Base-by-base conservation (phyloP, 768 basidiomycete genomes). In the Cystobasidium onofrii region DNA sequence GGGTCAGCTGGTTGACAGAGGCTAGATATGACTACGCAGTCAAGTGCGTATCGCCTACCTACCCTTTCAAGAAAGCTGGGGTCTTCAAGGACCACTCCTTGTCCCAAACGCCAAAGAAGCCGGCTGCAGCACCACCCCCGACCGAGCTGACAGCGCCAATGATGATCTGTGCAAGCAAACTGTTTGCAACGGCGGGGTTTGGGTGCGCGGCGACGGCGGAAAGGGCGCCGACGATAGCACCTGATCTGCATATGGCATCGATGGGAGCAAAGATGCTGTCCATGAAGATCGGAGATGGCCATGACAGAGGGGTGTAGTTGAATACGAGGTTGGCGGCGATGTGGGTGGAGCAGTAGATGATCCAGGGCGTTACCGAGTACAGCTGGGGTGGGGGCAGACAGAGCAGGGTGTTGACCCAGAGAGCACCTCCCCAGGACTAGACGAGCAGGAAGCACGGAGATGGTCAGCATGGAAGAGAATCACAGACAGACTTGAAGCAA, bases 391-490 rank as follows among this genome's bases (percentile, higher is more conserved):
- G 73, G 2, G 73, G 63, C 31, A 66, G 73, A 36, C 65, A 66
- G 7, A 74, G 73, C 41, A 74, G 64, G 20, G 50, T 36, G 46
- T 74, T 64, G 25, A 50, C 65, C 50, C 73, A 66, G 43, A 74
- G 61, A 12, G 70, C 73, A n/a, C 73, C 73, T 34, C 73, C 73
- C 73, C 73, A 74, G 15, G 66, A 39, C 73, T 74, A n/a, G n/a
- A 17, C 15, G 63, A 64, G 43, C n/a, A n/a, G n/a, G n/a, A n/a
- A n/a, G n/a, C n/a, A n/a, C n/a, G n/a, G n/a, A n/a, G n/a, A n/a
- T n/a, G n/a, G 25, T 39, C 36, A 27, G 36, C 27, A 27, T 6
- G n/a, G 63, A 27, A n/a, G 62, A 63, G 18, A n/a, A n/a, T 29
- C 52, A 66, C 41, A 17, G 46, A 18, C 18, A n/a, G 18, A n/a